These are phyloP conservation scores for Boletellus emodensis DNA, from an alignment of 768 basidiomycete genomes.

Conservation along the genomic window DNA sequence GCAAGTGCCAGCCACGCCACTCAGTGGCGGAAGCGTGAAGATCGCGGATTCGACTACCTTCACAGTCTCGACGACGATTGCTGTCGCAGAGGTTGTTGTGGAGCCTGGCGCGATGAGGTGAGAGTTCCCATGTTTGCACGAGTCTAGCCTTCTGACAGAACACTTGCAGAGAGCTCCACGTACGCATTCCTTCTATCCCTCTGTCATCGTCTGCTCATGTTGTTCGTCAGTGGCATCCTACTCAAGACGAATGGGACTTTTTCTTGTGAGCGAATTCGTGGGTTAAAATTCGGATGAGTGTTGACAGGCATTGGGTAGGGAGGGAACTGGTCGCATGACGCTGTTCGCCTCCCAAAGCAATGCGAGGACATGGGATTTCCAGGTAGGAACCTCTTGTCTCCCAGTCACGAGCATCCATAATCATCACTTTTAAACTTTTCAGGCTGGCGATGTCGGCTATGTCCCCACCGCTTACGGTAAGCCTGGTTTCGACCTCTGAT, in stretches of 20 bases:
- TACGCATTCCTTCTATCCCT: conserved; percentile 22
- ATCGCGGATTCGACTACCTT: conserved; percentile 55
- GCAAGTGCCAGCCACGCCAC: conserved; percentile 37
- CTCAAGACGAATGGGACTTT: conserved; percentile 61
- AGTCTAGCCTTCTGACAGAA: neutral
- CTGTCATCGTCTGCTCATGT: neutral
- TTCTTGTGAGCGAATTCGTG: conserved; percentile 41
- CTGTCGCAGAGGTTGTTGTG: conserved; percentile 52
- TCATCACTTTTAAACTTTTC: neutral
- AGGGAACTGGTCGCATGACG: conserved; percentile 52
- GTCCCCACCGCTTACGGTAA: conserved; percentile 14
- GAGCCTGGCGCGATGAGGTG: conserved; percentile 55
- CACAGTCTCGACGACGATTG: conserved; percentile 44
- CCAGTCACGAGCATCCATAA: neutral
- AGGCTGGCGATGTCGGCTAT: conserved; percentile 24
- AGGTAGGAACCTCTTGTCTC: conserved; percentile 28
- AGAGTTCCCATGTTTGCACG: neutral
- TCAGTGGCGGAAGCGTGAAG: conserved; percentile 53
- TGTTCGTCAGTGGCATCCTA: conserved; percentile 59
- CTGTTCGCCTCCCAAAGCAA: conserved; percentile 52
- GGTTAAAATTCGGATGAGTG: neutral
- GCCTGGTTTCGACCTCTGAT: neutral
- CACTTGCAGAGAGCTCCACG: conserved; percentile 49
- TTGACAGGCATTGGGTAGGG: conserved; percentile 30
- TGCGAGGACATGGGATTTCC: conserved; percentile 57